A percentile compares a stretch with the other conserved stretches of the same genome.
Evolutionary conservation across 1,139 yeast genomes (phyloP).

Genomic region (Candida tropicalis): DNA sequence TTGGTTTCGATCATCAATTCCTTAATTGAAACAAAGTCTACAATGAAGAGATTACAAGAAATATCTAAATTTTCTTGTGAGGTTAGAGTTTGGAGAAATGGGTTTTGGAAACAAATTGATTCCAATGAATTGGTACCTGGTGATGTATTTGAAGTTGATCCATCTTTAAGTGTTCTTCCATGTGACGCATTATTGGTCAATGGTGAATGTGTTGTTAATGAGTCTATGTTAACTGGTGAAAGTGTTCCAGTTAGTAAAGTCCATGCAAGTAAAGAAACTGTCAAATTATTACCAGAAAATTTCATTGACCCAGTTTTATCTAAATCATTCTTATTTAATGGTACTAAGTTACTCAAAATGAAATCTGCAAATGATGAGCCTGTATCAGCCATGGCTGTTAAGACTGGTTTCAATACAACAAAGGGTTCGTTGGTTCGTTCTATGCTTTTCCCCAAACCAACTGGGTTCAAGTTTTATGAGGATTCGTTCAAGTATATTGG

Average conservation of each 20-base stretch:
- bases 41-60: constrained; percentile 70
- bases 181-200: constrained; percentile 86
- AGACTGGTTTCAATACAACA: constrained; percentile 93
- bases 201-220: constrained; percentile 94
- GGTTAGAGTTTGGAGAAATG: constrained; percentile 89
- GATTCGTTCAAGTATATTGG: constrained; percentile 97
- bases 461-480: constrained; percentile 88
- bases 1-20: constrained; percentile 78
- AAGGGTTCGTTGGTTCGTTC: constrained; percentile 95
- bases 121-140: constrained; percentile 94
- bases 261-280: constrained; percentile 65
- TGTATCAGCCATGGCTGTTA: constrained; percentile 83
- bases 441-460: constrained; percentile 94
- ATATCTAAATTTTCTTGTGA: constrained; percentile 76
- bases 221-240: constrained; percentile 96
- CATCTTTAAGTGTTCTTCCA: constrained; percentile 71
- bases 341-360: constrained; percentile 85
- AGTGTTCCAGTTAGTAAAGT: constrained; percentile 92
- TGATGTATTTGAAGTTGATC: constrained; percentile 91
- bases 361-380: constrained; percentile 67
- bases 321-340: constrained; percentile 78
- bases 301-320: constrained; percentile 69
- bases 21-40: constrained; percentile 77
- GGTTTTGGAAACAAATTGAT: constrained; percentile 84
- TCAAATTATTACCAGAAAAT: constrained; percentile 55